Percentiles rank a stretch among this genome's conserved stretches.
Conservation (phyloP, 2,329 filamentous ascomycete species). For the Alternaria ventricosa region DNA sequence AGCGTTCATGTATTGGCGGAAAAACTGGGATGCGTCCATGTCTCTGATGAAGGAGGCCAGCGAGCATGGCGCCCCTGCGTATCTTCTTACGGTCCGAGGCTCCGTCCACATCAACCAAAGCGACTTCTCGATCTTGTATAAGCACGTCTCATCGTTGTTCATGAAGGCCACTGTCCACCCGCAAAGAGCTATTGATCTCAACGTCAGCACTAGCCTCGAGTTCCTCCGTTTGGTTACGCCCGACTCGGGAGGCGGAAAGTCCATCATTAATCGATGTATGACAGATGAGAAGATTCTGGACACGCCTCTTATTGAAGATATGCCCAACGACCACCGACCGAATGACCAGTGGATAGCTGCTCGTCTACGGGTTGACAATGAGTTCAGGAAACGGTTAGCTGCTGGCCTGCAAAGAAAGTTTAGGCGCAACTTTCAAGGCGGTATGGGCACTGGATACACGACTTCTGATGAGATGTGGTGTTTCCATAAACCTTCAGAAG, state of each 20-base stretch:
- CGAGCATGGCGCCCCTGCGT: constrained; percentile 54
- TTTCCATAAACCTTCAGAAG: constrained; percentile 50
- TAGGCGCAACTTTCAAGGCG: constrained; percentile 45
- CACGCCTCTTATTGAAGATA: constrained; percentile 52
- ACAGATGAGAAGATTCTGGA: constrained; percentile 61
- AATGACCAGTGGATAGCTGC: constrained; percentile 65
- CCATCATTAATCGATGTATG: constrained; percentile 59
- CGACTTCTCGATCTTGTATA: constrained; percentile 71
- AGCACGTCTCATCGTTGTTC: constrained; percentile 62
- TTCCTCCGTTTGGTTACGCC: constrained; percentile 63
- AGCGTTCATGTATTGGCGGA: constrained; percentile 73
- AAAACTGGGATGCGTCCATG: constrained; percentile 66
- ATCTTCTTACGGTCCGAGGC: constrained; percentile 59
- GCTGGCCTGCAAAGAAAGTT: constrained; percentile 51
- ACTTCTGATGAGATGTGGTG: constrained; percentile 62
- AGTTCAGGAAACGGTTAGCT: constrained; percentile 60
- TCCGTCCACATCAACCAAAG: constrained; percentile 71
- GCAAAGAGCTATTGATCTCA: constrained; percentile 67
- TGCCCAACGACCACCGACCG: constrained; percentile 62
- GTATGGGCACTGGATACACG: constrained; percentile 40
- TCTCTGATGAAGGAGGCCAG: constrained; percentile 64
- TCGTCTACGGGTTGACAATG: constrained; percentile 64
- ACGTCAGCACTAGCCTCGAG: constrained; percentile 66
- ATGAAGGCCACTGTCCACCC: constrained; percentile 71
- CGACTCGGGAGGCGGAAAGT: constrained; percentile 41